A percentile compares a stretch with the other conserved stretches of the same genome.
Conservation (phyloP, 441 rosid species). For the Populus hybrid region DNA sequence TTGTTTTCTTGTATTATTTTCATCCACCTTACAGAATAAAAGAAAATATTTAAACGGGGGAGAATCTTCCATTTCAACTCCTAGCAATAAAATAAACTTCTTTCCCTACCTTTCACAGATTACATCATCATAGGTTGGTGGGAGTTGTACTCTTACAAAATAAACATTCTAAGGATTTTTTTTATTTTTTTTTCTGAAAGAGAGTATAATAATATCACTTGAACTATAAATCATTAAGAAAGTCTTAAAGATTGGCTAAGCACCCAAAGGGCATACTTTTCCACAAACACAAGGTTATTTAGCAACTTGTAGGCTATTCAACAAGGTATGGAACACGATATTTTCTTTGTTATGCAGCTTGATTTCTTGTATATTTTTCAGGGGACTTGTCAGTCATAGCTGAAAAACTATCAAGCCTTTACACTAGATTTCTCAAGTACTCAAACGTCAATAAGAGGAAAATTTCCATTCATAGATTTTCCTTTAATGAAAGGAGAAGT, state of each 20-base stretch:
- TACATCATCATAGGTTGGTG: background rate
- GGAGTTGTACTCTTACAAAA: background rate
- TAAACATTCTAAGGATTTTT: background rate
- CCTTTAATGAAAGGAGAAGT: too few relatives aligned
- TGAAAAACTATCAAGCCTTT: too few relatives aligned
- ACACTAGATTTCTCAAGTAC: too few relatives aligned
- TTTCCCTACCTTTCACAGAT: background rate
- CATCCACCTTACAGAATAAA: background rate
- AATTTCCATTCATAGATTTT: too few relatives aligned
- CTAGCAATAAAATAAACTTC: background rate
- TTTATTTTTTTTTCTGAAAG: background rate
- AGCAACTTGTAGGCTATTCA: background rate
- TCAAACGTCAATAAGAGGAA: too few relatives aligned
- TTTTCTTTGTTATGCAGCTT: too few relatives aligned
- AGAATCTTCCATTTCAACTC: background rate
- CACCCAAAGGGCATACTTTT: background rate
- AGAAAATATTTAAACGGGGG: background rate
- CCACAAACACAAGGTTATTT: background rate
- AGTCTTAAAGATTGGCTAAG: background rate
- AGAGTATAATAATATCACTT: background rate
- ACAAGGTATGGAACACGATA: too few relatives aligned
- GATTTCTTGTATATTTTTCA: too few relatives aligned
- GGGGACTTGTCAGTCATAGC: too few relatives aligned
- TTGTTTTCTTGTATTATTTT: background rate
- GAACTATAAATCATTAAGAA: background rate